These are phyloP conservation scores for Beauveria sp. DNA, from an alignment of 2,329 filamentous ascomycete species.

Conservation along the genomic window DNA sequence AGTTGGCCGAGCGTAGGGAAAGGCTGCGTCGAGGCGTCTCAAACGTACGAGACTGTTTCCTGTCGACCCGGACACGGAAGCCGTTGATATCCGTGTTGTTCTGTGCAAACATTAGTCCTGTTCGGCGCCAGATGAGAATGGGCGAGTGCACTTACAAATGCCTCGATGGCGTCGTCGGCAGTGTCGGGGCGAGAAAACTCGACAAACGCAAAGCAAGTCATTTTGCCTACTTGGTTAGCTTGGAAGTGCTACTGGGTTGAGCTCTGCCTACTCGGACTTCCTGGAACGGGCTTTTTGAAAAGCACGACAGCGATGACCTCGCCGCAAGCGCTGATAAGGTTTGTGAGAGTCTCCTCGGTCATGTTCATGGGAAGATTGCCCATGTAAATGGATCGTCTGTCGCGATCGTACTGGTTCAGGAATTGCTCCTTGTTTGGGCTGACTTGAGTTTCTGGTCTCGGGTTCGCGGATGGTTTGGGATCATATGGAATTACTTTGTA, in stretches of 20 bases:
- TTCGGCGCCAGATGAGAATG: background rate
- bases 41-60: slow-evolving; percentile 23
- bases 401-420: slow-evolving; percentile 32
- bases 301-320: slow-evolving; percentile 24
- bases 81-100: slow-evolving; percentile 25
- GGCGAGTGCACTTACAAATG: slow-evolving; percentile 26
- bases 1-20: slow-evolving; percentile 1
- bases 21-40: slow-evolving; percentile 15
- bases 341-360: slow-evolving; percentile 28
- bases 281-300: slow-evolving; percentile 18
- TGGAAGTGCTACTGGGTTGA: background rate
- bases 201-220: slow-evolving; percentile 28
- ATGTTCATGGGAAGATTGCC: slow-evolving; percentile 34
- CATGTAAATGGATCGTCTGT: slow-evolving; percentile 40
- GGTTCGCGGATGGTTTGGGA: slow-evolving; percentile 17
- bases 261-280: slow-evolving; percentile 12
- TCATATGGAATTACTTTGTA: slow-evolving; percentile 20
- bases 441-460: slow-evolving; percentile 13
- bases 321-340: slow-evolving; percentile 31
- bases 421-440: slow-evolving; percentile 5
- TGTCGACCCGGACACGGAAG: slow-evolving; percentile 28
- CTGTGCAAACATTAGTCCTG: slow-evolving; percentile 17
- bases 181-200: slow-evolving; percentile 31
- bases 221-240: slow-evolving; percentile 16
- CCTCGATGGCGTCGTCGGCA: slow-evolving; percentile 28